phyloP scores from a whole-genome alignment of 306 rosid species.

The Vigna trinervia region DNA sequence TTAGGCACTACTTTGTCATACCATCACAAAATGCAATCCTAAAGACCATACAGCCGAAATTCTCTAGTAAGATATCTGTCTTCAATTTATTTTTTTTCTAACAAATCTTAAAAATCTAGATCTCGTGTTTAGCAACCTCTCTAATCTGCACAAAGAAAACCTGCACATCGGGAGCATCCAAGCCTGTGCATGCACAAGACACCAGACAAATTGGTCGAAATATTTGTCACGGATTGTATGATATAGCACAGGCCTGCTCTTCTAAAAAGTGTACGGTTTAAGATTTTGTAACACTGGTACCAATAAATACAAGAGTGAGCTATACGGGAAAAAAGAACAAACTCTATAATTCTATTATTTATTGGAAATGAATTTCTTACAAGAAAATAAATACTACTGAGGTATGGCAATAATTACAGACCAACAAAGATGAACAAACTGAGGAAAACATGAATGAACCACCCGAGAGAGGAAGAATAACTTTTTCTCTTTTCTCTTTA shows the following conservation, averaged over 20 bases:
- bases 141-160: conserved; percentile 53
- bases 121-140: conserved; percentile 66
- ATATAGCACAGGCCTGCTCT: conserved; percentile 60
- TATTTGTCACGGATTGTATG: conserved; percentile 51
- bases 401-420: too few relatives aligned
- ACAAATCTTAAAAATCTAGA: conserved; percentile 69
- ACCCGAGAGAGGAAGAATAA: too few relatives aligned
- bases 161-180: too few relatives aligned
- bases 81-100: conserved; percentile 52
- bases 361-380: too few relatives aligned
- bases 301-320: too few relatives aligned
- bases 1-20: neutral
- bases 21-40: neutral
- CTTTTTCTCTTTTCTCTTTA: too few relatives aligned
- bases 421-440: too few relatives aligned
- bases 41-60: neutral
- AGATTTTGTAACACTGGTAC: neutral
- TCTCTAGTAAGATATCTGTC: conserved; percentile 35
- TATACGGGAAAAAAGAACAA: too few relatives aligned
- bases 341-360: too few relatives aligned
- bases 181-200: conserved; percentile 36
- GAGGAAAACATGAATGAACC: too few relatives aligned
- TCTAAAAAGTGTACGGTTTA: neutral
- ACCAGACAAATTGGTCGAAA: conserved; percentile 41
- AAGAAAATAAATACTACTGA: too few relatives aligned